Evolutionary conservation across 2,329 filamentous ascomycete species (phyloP).

Genomic region (Lasiodiplodia hormozganensis): DNA sequence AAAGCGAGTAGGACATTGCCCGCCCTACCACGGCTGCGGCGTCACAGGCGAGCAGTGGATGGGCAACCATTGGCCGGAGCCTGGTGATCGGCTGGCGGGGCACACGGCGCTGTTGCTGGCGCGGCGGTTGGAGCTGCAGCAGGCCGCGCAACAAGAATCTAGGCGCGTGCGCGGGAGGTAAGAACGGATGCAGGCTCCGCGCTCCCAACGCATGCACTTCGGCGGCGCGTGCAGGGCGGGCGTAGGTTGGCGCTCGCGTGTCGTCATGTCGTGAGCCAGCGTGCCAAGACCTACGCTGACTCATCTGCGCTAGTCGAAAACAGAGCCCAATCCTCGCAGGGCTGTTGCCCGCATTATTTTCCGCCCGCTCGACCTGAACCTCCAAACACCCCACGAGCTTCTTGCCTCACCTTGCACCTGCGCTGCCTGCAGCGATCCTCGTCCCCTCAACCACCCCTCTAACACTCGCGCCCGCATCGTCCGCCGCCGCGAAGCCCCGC

Average conservation of each 20-base stretch:
- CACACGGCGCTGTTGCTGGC: not conserved
- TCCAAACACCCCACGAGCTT: constrained; percentile 26
- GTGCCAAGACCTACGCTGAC: constrained; percentile 13
- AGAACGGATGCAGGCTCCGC: not conserved
- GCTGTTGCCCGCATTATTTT: constrained; percentile 30
- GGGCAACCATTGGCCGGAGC: constrained; percentile 14
- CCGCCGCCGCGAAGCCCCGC: constrained; percentile 32
- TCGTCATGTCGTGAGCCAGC: constrained; percentile 3
- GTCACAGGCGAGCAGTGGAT: constrained; percentile 16
- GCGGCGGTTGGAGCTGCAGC: constrained; percentile 1
- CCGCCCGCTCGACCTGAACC: constrained; percentile 28
- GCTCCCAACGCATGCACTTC: not conserved
- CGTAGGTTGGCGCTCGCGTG: not conserved
- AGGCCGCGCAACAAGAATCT: constrained; percentile 4
- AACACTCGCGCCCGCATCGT: not conserved
- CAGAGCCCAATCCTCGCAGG: constrained; percentile 29
- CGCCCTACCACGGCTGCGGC: constrained; percentile 22
- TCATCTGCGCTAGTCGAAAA: constrained; percentile 27
- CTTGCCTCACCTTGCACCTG: constrained; percentile 27
- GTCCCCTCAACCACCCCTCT: constrained; percentile 3
- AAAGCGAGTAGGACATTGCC: constrained; percentile 14
- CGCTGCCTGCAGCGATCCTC: constrained; percentile 16
- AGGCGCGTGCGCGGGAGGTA: not conserved
- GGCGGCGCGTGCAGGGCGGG: constrained; percentile 10
- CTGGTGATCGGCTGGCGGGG: constrained; percentile 13